A percentile compares a stretch with the other conserved stretches of the same genome.
phyloP scores from a whole-genome alignment of 2,329 filamentous ascomycete genomes.

The Lasiodiplodia gonubiensis region DNA sequence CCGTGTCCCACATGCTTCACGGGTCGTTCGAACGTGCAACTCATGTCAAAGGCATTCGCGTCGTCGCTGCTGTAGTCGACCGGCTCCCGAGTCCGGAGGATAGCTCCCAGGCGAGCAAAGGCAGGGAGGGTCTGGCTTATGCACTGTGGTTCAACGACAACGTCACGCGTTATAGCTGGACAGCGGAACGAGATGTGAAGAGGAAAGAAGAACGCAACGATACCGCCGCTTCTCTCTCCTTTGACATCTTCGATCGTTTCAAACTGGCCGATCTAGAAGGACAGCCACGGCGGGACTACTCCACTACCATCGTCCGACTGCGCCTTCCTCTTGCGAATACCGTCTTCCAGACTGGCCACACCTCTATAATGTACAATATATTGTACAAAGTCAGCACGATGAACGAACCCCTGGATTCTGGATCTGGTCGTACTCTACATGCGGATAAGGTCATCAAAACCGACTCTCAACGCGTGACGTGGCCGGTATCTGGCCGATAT shows the following conservation, averaged over 20 bases:
- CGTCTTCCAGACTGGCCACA: conserved; percentile 71
- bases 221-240: neutral
- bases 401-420: neutral
- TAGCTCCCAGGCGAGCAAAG: conserved; percentile 33
- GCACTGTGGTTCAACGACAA: conserved; percentile 20
- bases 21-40: neutral
- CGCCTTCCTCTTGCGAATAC: conserved; percentile 72
- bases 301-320: conserved; percentile 41
- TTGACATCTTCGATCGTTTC: conserved; percentile 1
- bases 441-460: neutral
- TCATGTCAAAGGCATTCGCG: neutral
- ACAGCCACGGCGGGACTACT: conserved; percentile 42
- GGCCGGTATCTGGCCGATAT: conserved; percentile 6
- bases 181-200: neutral
- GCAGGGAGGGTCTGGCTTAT: conserved; percentile 45
- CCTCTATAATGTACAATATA: conserved; percentile 38
- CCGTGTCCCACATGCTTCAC: neutral
- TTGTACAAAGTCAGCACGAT: conserved; percentile 32
- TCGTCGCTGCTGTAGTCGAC: conserved; percentile 44
- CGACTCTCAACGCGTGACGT: neutral
- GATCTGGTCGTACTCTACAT: neutral
- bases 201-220: neutral
- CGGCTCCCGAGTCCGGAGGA: conserved; percentile 39
- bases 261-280: neutral
- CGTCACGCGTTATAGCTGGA: neutral